Conservation (phyloP, 768 basidiomycete species). For the Omphalotus guepiniiformis region DNA sequence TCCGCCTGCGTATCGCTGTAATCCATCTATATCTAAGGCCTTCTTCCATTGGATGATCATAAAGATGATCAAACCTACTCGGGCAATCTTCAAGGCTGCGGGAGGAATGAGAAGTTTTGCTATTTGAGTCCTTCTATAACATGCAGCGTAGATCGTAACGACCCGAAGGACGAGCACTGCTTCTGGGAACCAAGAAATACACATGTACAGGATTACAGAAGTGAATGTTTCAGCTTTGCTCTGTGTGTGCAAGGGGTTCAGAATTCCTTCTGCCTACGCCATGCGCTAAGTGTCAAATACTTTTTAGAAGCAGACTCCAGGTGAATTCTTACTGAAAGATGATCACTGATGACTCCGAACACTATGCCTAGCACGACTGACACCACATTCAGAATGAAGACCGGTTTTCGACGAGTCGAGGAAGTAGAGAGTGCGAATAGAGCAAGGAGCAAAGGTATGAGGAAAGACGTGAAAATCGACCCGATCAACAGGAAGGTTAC, state of each 20-base stretch:
- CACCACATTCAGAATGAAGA: constrained; percentile 31
- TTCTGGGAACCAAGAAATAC: neutral
- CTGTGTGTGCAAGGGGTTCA: neutral
- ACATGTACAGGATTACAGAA: neutral
- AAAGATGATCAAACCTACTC: neutral
- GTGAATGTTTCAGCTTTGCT: neutral
- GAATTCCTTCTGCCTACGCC: neutral
- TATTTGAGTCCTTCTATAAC: neutral
- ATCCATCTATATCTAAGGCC: neutral
- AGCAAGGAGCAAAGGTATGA: constrained; percentile 29
- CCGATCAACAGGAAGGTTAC: constrained; percentile 22
- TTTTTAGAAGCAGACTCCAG: neutral
- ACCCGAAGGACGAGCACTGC: neutral
- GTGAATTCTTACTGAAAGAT: neutral
- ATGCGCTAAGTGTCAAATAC: neutral
- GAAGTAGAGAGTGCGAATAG: constrained; percentile 29
- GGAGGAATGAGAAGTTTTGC: neutral
- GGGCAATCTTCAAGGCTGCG: neutral
- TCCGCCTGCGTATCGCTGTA: neutral
- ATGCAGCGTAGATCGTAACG: neutral
- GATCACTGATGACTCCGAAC: constrained; percentile 15
- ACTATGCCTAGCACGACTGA: constrained; percentile 22
- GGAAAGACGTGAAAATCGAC: constrained; percentile 22
- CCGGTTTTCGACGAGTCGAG: constrained; percentile 19
- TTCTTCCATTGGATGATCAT: neutral